Evolutionary conservation across 768 basidiomycete genomes (phyloP).

Genomic region (Sarcodon aspratus): DNA sequence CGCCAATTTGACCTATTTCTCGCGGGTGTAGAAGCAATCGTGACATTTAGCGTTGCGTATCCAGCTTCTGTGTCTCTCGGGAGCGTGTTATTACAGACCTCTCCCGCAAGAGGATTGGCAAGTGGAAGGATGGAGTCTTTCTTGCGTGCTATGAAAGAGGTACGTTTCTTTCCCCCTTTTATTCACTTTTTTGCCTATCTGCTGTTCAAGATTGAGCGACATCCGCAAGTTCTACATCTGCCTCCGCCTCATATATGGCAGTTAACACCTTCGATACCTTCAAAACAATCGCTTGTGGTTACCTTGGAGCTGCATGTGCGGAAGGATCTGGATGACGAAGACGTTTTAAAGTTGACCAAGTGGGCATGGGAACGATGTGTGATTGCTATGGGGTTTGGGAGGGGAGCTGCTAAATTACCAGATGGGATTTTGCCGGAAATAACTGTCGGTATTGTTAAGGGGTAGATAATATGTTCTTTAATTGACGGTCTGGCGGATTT

Average conservation of each 20-base stretch:
- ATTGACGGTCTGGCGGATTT: too few relatives aligned
- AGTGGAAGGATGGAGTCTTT: slow-evolving; percentile 74
- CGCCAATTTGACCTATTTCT: slow-evolving; percentile 75
- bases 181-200: background rate
- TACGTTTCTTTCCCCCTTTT: slow-evolving; percentile 21
- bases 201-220: slow-evolving; percentile 56
- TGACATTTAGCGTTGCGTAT: slow-evolving; percentile 80
- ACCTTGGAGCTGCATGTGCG: slow-evolving; percentile 74
- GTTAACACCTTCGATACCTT: slow-evolving; percentile 29
- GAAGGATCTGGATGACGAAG: slow-evolving; percentile 53
- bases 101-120: slow-evolving; percentile 50
- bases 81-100: slow-evolving; percentile 80
- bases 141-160: slow-evolving; percentile 72
- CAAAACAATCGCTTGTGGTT: slow-evolving; percentile 45
- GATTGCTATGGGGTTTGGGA: slow-evolving; percentile 30
- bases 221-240: slow-evolving; percentile 74
- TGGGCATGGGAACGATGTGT: slow-evolving; percentile 68
- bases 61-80: slow-evolving; percentile 77
- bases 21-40: slow-evolving; percentile 61
- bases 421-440: slow-evolving; percentile 38
- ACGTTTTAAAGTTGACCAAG: slow-evolving; percentile 57
- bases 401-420: slow-evolving; percentile 15
- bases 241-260: slow-evolving; percentile 88
- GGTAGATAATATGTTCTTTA: slow-evolving; percentile 14
- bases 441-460: slow-evolving; percentile 64